Evolutionary conservation across 768 basidiomycete genomes (phyloP).

Genomic region (Baorangia bicolor): DNA sequence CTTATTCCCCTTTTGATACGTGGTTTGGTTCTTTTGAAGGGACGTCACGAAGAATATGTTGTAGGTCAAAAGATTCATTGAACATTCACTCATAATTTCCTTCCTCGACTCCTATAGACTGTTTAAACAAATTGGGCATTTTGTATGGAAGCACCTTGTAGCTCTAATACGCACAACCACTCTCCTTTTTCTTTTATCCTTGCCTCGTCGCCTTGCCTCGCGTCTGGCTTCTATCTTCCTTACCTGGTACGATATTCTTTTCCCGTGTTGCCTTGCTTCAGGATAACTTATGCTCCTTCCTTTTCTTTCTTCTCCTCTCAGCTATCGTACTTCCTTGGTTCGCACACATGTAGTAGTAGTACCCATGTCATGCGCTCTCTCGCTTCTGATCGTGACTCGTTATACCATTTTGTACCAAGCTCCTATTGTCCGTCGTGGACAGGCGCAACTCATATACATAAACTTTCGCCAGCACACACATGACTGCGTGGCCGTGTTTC

Average conservation of each 20-base stretch:
- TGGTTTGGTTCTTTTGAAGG: not conserved
- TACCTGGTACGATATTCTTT: constrained; percentile 8
- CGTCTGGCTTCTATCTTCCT: not conserved
- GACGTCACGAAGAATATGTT: constrained; percentile 7
- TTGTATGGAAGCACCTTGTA: constrained; percentile 25
- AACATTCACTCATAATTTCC: constrained; percentile 12
- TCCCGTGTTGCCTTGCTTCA: not conserved
- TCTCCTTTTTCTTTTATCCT: constrained; percentile 14
- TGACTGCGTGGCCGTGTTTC: not conserved
- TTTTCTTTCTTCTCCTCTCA: not conserved
- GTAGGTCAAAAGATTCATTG: not conserved
- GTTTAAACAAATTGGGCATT: constrained; percentile 16
- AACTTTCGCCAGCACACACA: not conserved
- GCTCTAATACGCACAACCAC: constrained; percentile 28
- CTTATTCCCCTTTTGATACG: not conserved
- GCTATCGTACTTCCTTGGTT: constrained; percentile 3
- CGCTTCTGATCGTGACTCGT: not conserved
- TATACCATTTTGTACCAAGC: not conserved
- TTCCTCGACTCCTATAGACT: constrained; percentile 21
- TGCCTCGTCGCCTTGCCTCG: not conserved
- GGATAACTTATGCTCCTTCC: constrained; percentile 25
- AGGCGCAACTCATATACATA: constrained; percentile 7
- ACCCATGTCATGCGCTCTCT: constrained; percentile 21
- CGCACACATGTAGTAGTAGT: constrained; percentile 29
- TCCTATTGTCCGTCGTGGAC: not conserved